These are phyloP conservation scores for Beauveria australis DNA, from an alignment of 2,329 filamentous ascomycete species.

Conservation along the genomic window DNA sequence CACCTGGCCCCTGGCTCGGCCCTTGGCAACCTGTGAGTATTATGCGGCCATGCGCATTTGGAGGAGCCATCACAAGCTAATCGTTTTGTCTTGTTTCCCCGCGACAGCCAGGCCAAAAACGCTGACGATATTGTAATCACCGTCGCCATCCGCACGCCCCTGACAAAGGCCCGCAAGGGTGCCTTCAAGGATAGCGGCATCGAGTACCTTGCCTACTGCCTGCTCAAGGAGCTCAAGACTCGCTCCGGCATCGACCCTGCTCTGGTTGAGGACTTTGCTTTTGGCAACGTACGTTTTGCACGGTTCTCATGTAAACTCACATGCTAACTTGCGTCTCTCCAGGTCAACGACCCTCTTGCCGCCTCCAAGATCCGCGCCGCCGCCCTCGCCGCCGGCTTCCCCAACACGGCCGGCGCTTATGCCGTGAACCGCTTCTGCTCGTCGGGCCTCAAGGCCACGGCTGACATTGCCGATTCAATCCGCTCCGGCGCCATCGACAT, in stretches of 20 bases:
- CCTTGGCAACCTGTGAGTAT: constrained; percentile 66
- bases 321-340: constrained; percentile 6
- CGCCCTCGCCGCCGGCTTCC: constrained; percentile 83
- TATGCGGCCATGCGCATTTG: background rate
- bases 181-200: constrained; percentile 91
- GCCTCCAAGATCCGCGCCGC: constrained; percentile 88
- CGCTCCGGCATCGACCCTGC: constrained; percentile 71
- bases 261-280: constrained; percentile 80
- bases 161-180: constrained; percentile 83
- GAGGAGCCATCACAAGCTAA: constrained; percentile 5
- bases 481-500: constrained; percentile 70
- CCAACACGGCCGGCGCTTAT: constrained; percentile 75
- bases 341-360: constrained; percentile 78
- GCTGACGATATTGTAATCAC: constrained; percentile 96
- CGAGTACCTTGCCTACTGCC: constrained; percentile 76
- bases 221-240: constrained; percentile 67
- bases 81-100: background rate
- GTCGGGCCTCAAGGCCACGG: constrained; percentile 88
- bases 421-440: constrained; percentile 95
- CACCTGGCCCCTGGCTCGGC: constrained; percentile 71
- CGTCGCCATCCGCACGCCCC: constrained; percentile 77
- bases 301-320: rapidly evolving
- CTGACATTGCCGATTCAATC: constrained; percentile 91
- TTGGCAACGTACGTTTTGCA: constrained; percentile 67
- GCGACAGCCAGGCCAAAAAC: constrained; percentile 73